These are phyloP conservation scores for Botrytis porri DNA, from an alignment of 2,329 filamentous ascomycete genomes.

Conservation along the genomic window DNA sequence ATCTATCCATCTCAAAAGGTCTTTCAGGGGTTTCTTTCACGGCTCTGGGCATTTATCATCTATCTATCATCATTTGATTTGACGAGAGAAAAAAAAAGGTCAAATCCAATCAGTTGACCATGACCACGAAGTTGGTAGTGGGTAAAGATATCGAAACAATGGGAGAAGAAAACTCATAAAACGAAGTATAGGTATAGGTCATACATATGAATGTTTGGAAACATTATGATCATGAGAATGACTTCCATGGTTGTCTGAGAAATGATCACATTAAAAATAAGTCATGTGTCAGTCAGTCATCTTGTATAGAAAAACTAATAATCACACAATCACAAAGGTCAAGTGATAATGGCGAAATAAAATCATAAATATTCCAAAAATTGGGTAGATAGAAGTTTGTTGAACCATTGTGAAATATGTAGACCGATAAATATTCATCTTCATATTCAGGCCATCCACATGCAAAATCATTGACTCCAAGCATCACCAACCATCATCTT, in stretches of 20 bases:
- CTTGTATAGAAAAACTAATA: neutral
- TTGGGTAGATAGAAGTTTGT: neutral
- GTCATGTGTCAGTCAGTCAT: neutral
- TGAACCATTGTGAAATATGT: neutral
- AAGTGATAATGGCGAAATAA: neutral
- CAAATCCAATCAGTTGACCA: neutral
- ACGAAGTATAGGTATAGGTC: neutral
- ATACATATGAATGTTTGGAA: neutral
- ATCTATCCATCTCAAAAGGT: neutral
- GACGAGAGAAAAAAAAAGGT: neutral
- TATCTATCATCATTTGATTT: too few species aligned
- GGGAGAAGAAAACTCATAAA: neutral
- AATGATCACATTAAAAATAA: neutral
- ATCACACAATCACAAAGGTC: neutral
- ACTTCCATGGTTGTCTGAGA: neutral
- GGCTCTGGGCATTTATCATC: neutral
- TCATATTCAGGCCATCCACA: constrained; percentile 2
- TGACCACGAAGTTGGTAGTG: neutral
- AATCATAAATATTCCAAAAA: neutral
- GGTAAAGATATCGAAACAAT: neutral
- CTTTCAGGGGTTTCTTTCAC: neutral
- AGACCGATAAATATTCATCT: constrained; percentile 6
- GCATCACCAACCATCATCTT: neutral
- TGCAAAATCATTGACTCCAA: neutral
- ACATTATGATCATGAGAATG: neutral